Conservation (phyloP, 148 eudicot species). For the Nyssa sinensis region DNA sequence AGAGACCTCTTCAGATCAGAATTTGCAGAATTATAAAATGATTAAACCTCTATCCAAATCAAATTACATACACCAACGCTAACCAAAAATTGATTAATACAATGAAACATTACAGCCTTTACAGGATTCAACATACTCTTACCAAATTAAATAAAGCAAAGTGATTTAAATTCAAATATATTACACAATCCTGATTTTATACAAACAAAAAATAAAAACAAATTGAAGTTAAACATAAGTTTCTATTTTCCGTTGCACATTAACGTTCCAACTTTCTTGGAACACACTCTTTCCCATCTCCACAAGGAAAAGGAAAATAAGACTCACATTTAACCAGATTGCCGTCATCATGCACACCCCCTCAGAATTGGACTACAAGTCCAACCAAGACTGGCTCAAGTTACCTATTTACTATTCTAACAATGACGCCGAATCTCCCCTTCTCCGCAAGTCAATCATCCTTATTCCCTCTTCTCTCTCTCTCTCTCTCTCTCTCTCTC, state of each 20-base stretch:
- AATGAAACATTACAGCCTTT: too few relatives aligned
- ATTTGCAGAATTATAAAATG: too few relatives aligned
- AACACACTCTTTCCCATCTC: not conserved
- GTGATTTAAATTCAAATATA: too few relatives aligned
- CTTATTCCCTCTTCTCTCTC: not conserved
- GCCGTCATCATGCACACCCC: not conserved
- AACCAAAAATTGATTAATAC: too few relatives aligned
- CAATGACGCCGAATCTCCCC: not conserved
- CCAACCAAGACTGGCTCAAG: not conserved
- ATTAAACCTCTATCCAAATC: too few relatives aligned
- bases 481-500: too few relatives aligned
- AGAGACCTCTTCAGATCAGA: too few relatives aligned
- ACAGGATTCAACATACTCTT: not conserved
- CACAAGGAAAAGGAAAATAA: not conserved
- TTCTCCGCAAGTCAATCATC: not conserved
- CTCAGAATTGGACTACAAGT: not conserved
- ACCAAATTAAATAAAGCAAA: not conserved
- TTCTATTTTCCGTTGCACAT: not conserved
- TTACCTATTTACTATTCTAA: not conserved
- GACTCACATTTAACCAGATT: constrained; percentile 3
- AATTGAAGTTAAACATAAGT: not conserved
- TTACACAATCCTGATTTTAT: not conserved
- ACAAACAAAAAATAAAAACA: not conserved
- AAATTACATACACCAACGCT: too few relatives aligned
- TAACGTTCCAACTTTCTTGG: constrained; percentile 9